Evolutionary conservation across 2,329 filamentous ascomycete species (phyloP), one percentile per base, ranked within the genome.

Genomic region (Cercospora janseana): DNA sequence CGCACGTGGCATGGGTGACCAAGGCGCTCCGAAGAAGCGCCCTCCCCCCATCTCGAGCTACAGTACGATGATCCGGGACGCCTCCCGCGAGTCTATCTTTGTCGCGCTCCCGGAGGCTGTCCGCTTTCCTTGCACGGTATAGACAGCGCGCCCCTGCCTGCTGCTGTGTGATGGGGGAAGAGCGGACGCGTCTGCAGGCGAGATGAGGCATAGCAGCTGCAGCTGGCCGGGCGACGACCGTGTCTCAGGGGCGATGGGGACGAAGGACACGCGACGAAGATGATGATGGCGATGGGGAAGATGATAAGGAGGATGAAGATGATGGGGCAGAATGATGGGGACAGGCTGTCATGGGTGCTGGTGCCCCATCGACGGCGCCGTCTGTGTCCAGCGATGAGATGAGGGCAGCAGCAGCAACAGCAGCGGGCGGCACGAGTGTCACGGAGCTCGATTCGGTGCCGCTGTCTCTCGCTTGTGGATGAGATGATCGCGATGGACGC

Each of bases 21-120:
- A 55, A 53, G 46, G 46, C 46, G 56, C 31, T 54, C 34, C 41
- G 42, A 53, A 35, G 13, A 15, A 13, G 32, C 27, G 48, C 48
- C 42, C n/a, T n/a, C n/a, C n/a, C n/a, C 47, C 47, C 50, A 53
- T 45, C 27, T 50, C 49, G 52, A 60, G 56, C 52, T 59, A 55
- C n/a, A n/a, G n/a, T n/a, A n/a, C 51, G 59, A 57, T 51, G 60
- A 63, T 63, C 60, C 60, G 60, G 57, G 51, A 54, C 55, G 41
- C 46, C 52, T 53, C 48, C 61, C 61, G 61, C 57, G 48, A 44
- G 29, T 52, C 53, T 55, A 58, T 58, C 51, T 55, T 54, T 52
- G 55, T 54, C 51, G 35, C 42, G 45, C 54, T 16, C n/a, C 28
- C 32, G 31, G 46, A 46, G 44, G 48, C 37, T 46, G 47, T 44